Conservation (phyloP, 2,329 filamentous ascomycete genomes). For the Monascus ruber region DNA sequence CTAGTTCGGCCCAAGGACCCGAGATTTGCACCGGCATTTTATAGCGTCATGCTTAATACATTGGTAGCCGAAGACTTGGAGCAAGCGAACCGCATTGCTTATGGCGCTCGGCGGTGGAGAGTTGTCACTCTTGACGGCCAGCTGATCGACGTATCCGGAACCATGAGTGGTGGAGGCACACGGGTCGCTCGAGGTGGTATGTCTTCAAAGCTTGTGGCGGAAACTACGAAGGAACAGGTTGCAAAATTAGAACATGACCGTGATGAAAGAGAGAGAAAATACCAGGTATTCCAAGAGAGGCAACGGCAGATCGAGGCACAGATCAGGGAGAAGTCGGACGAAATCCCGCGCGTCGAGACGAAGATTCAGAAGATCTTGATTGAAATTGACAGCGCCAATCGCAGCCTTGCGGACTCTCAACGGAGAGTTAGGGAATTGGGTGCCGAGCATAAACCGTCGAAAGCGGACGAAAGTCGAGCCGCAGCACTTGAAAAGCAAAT, state of each 20-base stretch:
- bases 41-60: slow-evolving; percentile 89
- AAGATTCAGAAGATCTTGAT: slow-evolving; percentile 82
- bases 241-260: slow-evolving; percentile 75
- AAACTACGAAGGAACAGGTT: slow-evolving; percentile 81
- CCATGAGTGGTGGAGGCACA: slow-evolving; percentile 93
- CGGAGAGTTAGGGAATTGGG: slow-evolving; percentile 75
- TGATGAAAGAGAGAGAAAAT: slow-evolving; percentile 71
- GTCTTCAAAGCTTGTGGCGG: slow-evolving; percentile 88
- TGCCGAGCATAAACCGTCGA: slow-evolving; percentile 68
- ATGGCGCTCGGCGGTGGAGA: slow-evolving; percentile 85
- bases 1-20: slow-evolving; percentile 81
- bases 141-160: slow-evolving; percentile 94
- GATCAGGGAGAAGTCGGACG: slow-evolving; percentile 59
- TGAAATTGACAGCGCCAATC: slow-evolving; percentile 76
- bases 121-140: slow-evolving; percentile 93
- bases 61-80: slow-evolving; percentile 82
- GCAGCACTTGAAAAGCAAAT: slow-evolving; percentile 67
- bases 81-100: slow-evolving; percentile 96
- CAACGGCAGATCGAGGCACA: slow-evolving; percentile 67
- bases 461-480: slow-evolving; percentile 65
- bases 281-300: slow-evolving; percentile 72
- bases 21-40: slow-evolving; percentile 81
- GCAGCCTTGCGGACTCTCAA: slow-evolving; percentile 73
- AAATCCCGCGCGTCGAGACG: slow-evolving; percentile 76
- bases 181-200: slow-evolving; percentile 85